A percentile compares a stretch with the other conserved stretches of the same genome.
Evolutionary conservation across 139 green algal genomes (phyloP).

Genomic region (Ettlia oleoabundans): DNA sequence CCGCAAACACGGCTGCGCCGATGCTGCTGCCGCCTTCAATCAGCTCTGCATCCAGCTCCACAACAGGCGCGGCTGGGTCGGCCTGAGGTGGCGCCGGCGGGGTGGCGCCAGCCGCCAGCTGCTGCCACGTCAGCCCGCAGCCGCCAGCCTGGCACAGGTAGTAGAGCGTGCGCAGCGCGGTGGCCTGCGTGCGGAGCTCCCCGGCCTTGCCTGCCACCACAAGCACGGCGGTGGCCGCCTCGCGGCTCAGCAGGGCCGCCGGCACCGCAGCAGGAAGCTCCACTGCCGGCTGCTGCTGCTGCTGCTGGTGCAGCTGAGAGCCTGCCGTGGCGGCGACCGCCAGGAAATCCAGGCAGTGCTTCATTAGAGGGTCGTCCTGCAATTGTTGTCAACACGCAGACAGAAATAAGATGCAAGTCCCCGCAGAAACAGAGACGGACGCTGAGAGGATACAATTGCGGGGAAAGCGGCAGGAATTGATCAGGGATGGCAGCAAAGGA

Average conservation of each 20-base stretch:
- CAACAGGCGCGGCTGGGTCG: too few species aligned
- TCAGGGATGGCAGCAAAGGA: too few species aligned
- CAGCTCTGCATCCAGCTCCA: not conserved
- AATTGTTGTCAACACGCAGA: too few species aligned
- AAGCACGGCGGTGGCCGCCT: conserved; percentile 7
- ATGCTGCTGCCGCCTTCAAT: not conserved
- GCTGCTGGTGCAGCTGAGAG: not conserved
- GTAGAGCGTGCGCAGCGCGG: conserved; percentile 16
- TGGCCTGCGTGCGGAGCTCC: conserved; percentile 10
- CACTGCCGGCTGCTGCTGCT: not conserved
- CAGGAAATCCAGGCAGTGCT: conserved; percentile 26
- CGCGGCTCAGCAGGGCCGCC: conserved; percentile 11
- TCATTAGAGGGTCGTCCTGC: conserved; percentile 27
- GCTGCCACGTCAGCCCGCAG: conserved; percentile 23
- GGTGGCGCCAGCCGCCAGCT: not conserved
- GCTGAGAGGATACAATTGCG: too few species aligned
- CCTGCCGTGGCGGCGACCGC: not conserved
- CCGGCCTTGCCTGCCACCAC: not conserved
- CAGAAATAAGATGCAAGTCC: too few species aligned
- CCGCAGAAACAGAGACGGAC: too few species aligned
- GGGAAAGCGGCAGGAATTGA: too few species aligned
- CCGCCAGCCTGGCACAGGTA: conserved; percentile 17
- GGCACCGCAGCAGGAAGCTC: not conserved
- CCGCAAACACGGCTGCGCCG: not conserved
- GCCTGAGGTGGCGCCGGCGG: not conserved